Evolutionary conservation across 192 early-diverging fungal species (phyloP).

Genomic region (Dissophora ornata): DNA sequence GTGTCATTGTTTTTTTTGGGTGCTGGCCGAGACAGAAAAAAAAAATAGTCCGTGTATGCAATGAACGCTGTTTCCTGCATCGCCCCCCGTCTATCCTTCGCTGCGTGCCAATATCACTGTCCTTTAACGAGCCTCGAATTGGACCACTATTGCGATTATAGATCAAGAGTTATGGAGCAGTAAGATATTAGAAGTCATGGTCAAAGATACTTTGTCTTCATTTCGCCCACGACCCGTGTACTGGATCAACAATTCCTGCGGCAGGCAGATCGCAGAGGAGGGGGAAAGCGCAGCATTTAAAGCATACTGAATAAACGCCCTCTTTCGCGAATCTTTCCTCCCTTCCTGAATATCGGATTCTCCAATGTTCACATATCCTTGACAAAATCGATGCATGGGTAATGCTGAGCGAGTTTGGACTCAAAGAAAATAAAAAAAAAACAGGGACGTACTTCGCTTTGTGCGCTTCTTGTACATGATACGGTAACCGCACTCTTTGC

Average conservation of each 20-base stretch:
- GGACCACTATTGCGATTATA: slow-evolving; percentile 78
- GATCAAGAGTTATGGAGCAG: slow-evolving; percentile 8
- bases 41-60: background rate
- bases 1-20: too few relatives aligned
- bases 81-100: background rate
- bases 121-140: slow-evolving; percentile 94
- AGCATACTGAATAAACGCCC: too few relatives aligned
- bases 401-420: too few relatives aligned
- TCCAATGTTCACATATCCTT: background rate
- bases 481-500: slow-evolving; percentile 94
- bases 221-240: too few relatives aligned
- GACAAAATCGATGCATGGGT: too few relatives aligned
- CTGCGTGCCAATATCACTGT: too few relatives aligned
- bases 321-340: too few relatives aligned
- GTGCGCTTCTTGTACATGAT: slow-evolving; percentile 99
- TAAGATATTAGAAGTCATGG: background rate
- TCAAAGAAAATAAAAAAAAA: slow-evolving; percentile 7
- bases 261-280: too few relatives aligned
- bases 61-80: background rate
- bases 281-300: background rate
- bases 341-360: background rate
- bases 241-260: too few relatives aligned
- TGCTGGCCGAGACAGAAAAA: too few relatives aligned
- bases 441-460: slow-evolving; percentile 76
- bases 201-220: too few relatives aligned